Evolutionary conservation across 257 asterid genomes (phyloP).

Genomic region (Solanum virginianum): DNA sequence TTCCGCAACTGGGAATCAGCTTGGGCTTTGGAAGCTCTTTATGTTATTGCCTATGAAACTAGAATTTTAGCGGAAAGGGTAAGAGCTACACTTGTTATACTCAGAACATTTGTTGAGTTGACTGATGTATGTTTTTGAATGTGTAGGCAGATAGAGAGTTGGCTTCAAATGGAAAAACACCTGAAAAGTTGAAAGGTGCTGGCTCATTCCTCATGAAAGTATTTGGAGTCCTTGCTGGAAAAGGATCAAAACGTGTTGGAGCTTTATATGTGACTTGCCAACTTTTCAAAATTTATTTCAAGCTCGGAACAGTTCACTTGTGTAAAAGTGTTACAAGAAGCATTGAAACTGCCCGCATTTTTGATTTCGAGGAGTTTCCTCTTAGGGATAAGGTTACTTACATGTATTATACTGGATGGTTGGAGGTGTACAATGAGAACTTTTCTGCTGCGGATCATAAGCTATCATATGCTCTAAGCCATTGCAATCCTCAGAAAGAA

Average conservation of each 20-base stretch:
- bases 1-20: constrained; percentile 97
- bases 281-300: constrained; percentile 83
- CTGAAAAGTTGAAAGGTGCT: constrained; percentile 88
- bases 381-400: constrained; percentile 91
- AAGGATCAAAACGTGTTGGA: constrained; percentile 91
- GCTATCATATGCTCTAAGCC: constrained; percentile 75
- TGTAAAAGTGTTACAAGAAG: constrained; percentile 97
- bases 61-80: constrained; percentile 93
- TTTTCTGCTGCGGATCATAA: constrained; percentile 88
- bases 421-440: constrained; percentile 95
- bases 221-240: constrained; percentile 93
- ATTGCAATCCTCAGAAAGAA: constrained; percentile 50
- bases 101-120: background rate
- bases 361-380: constrained; percentile 94
- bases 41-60: constrained; percentile 70
- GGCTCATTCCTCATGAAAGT: constrained; percentile 98
- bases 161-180: constrained; percentile 74
- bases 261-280: constrained; percentile 92
- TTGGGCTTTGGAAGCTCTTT: constrained; percentile 92
- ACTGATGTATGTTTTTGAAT: constrained; percentile 19
- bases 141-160: constrained; percentile 84
- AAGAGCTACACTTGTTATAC: constrained; percentile 5
- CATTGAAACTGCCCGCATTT: constrained; percentile 88
- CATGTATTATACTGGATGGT: constrained; percentile 97
- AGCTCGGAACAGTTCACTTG: constrained; percentile 87